Evolutionary conservation across 352 stramenopile species (phyloP).

Genomic region (Hyaloperonospora arabidopsidis): DNA sequence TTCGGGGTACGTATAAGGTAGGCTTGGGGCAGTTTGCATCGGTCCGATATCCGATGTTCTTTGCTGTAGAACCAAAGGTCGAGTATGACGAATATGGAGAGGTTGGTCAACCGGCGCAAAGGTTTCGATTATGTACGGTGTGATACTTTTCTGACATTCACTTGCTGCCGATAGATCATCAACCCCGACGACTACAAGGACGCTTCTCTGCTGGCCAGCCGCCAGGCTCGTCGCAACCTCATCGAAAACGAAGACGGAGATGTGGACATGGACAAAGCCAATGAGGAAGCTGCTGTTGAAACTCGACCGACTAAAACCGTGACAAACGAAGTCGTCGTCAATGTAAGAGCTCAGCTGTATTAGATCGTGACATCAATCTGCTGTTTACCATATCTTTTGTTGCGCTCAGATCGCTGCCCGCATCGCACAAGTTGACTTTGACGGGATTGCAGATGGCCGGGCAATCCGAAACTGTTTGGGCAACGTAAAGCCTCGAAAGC

Average conservation of each 20-base stretch:
- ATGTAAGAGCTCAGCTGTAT: conserved; percentile 25
- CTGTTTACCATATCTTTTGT: conserved; percentile 3
- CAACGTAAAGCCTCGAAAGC: conserved; percentile 84
- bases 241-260: conserved; percentile 54
- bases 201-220: conserved; percentile 48
- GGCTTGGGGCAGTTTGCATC: conserved; percentile 78
- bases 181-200: conserved; percentile 81
- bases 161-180: conserved; percentile 44
- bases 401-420: conserved; percentile 57
- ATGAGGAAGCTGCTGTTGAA: conserved; percentile 49
- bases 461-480: conserved; percentile 84
- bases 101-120: conserved; percentile 17
- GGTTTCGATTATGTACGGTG: not conserved
- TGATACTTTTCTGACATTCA: not conserved
- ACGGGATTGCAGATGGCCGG: conserved; percentile 71
- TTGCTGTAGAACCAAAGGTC: conserved; percentile 76
- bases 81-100: conserved; percentile 88
- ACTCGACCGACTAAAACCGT: conserved; percentile 77
- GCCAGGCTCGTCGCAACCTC: conserved; percentile 54
- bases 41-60: conserved; percentile 85
- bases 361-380: not conserved
- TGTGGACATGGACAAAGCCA: conserved; percentile 61
- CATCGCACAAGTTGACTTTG: conserved; percentile 79
- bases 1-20: conserved; percentile 82
- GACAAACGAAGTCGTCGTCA: conserved; percentile 56